A percentile compares a stretch with the other conserved stretches of the same genome.
Evolutionary conservation across 2,329 filamentous ascomycete genomes (phyloP).

Genomic region (Exophiala sp.): DNA sequence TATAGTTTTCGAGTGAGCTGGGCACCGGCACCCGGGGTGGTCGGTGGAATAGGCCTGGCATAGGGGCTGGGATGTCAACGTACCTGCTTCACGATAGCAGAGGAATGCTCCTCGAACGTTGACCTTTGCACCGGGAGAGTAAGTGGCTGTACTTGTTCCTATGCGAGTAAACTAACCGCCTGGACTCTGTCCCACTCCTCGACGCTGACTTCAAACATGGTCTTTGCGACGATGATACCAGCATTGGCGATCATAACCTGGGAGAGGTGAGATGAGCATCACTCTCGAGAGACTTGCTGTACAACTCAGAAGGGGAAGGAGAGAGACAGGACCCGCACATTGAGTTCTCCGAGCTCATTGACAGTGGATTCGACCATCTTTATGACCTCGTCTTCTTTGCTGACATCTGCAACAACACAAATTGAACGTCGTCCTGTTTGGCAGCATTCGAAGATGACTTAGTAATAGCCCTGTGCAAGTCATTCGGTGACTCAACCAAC

Average conservation of each 20-base stretch:
- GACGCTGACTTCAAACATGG: conserved; percentile 1
- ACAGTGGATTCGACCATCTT: conserved; percentile 2
- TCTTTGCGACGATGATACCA: conserved; percentile 3
- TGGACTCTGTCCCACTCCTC: conserved; percentile 7
- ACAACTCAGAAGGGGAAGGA: not conserved
- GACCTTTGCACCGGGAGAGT: not conserved
- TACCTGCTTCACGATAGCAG: conserved; percentile 10
- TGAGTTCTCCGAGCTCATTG: conserved; percentile 5
- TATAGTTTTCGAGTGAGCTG: no score
- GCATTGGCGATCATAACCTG: conserved; percentile 12
- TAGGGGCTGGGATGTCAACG: not conserved
- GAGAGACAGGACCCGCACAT: not conserved
- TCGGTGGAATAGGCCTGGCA: no score
- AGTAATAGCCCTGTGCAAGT: not conserved
- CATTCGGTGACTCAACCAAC: not conserved
- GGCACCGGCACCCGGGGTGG: no score
- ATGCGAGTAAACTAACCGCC: not conserved
- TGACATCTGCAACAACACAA: conserved; percentile 4
- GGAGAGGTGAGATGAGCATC: not conserved
- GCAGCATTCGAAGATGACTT: not conserved
- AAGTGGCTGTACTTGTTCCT: no score
- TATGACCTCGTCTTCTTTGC: conserved; percentile 1
- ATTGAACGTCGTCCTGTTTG: not conserved
- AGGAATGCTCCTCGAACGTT: conserved; percentile 5
- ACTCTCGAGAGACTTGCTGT: no score